A percentile compares a stretch with the other conserved stretches of the same genome.
Conservation (phyloP, 352 stramenopile genomes). For the Pythium guiyangense region DNA sequence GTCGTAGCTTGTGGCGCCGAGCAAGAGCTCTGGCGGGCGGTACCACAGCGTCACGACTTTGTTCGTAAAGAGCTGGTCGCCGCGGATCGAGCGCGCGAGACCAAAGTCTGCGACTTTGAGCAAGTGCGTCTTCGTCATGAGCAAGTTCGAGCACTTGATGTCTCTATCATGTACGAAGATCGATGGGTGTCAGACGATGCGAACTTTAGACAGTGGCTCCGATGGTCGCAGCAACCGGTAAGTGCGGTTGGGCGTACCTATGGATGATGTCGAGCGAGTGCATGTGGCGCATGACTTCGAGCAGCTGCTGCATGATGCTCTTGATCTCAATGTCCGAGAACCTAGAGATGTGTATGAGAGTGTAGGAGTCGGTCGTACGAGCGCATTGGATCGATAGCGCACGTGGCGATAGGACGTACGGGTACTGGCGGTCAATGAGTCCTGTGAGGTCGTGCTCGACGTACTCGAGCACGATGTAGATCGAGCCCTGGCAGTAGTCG, state of each 20-base stretch:
- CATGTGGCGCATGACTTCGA: conserved; percentile 87
- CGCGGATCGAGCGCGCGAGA: conserved; percentile 77
- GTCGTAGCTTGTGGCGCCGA: conserved; percentile 92
- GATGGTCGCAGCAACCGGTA: background rate
- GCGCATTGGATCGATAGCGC: background rate
- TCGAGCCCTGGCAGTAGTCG: conserved; percentile 84
- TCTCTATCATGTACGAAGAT: conserved; percentile 26
- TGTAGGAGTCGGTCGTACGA: background rate
- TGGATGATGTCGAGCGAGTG: conserved; percentile 87
- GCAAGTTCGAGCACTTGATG: conserved; percentile 92
- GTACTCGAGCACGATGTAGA: conserved; percentile 87
- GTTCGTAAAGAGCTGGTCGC: conserved; percentile 90
- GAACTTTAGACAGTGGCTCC: background rate
- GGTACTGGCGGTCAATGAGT: conserved; percentile 81
- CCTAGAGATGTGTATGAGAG: conserved; percentile 19
- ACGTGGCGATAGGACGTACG: conserved; percentile 29
- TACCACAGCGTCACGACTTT: conserved; percentile 97
- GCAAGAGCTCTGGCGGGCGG: conserved; percentile 89
- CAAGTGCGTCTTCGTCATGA: conserved; percentile 73
- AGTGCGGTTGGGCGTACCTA: conserved; percentile 27
- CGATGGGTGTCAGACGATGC: background rate
- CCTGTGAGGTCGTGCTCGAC: conserved; percentile 88
- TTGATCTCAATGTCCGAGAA: conserved; percentile 87
- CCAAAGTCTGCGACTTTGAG: conserved; percentile 88
- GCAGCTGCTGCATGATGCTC: conserved; percentile 81